Percentiles rank a stretch among this genome's conserved stretches.
Conservation (phyloP, 1,284 basidiomycete species). For the Schizopora paradoxa region DNA sequence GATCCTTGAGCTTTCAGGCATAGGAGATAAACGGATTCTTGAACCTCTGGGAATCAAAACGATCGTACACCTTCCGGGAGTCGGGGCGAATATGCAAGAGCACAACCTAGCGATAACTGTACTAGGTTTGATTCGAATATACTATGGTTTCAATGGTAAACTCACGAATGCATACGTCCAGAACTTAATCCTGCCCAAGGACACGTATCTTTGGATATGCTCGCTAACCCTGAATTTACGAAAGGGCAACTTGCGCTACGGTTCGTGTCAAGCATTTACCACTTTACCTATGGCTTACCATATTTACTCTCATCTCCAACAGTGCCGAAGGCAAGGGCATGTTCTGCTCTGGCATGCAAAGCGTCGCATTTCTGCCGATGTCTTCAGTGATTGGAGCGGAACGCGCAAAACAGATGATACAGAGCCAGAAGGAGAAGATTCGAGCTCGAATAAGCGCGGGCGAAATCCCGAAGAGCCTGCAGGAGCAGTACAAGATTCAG, state of each 20-base stretch:
- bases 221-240: neutral
- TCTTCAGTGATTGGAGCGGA: neutral
- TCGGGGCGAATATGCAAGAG: constrained; percentile 21
- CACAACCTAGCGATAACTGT: constrained; percentile 3
- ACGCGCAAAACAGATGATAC: neutral
- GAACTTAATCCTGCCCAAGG: neutral
- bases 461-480: constrained; percentile 18
- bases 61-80: constrained; percentile 25
- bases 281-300: neutral
- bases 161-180: neutral
- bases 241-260: neutral
- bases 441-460: neutral
- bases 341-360: neutral
- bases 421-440: neutral
- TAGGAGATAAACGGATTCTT: constrained; percentile 23
- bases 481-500: constrained; percentile 24
- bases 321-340: neutral
- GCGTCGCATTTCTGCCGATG: neutral
- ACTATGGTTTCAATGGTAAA: neutral
- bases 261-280: neutral
- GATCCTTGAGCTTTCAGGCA: constrained; percentile 28
- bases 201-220: neutral
- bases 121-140: neutral
- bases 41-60: constrained; percentile 22
- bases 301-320: no score